phyloP scores from a whole-genome alignment of 495 filamentous ascomycete genomes.

The Platismatia glauca region DNA sequence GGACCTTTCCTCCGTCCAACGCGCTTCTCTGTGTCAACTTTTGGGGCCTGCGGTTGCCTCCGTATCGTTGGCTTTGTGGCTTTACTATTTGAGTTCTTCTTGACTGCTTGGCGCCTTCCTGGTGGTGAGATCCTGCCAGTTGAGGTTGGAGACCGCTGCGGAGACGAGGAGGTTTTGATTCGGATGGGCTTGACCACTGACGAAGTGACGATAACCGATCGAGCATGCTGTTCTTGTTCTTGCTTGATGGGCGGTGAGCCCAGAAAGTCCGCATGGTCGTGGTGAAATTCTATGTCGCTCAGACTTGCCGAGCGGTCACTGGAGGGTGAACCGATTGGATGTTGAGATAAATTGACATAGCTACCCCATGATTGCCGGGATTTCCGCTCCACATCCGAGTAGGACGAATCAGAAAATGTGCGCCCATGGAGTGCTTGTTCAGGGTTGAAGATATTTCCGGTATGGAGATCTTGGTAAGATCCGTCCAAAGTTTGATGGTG shows the following conservation, averaged over 20 bases:
- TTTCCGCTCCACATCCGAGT: constrained; percentile 47
- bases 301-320: constrained; percentile 60
- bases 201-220: constrained; percentile 35
- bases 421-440: constrained; percentile 75
- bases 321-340: constrained; percentile 58
- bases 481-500: constrained; percentile 44
- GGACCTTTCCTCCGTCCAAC: constrained; percentile 80
- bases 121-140: constrained; percentile 57
- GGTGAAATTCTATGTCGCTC: constrained; percentile 39
- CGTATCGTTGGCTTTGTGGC: constrained; percentile 70
- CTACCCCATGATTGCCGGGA: constrained; percentile 51
- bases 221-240: constrained; percentile 17
- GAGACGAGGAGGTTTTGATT: constrained; percentile 58
- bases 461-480: constrained; percentile 42
- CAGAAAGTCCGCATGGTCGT: constrained; percentile 38
- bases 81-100: constrained; percentile 74
- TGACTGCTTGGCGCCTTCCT: constrained; percentile 50
- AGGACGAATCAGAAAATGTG: constrained; percentile 76
- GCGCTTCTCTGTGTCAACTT: constrained; percentile 75
- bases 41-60: constrained; percentile 60
- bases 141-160: constrained; percentile 47
- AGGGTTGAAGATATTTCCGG: constrained; percentile 71
- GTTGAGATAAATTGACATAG: constrained; percentile 63
- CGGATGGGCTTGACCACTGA: constrained; percentile 38
- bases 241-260: constrained; percentile 31